These are phyloP conservation scores for Termitomyces heimii DNA, from an alignment of 768 basidiomycete species.

Conservation along the genomic window DNA sequence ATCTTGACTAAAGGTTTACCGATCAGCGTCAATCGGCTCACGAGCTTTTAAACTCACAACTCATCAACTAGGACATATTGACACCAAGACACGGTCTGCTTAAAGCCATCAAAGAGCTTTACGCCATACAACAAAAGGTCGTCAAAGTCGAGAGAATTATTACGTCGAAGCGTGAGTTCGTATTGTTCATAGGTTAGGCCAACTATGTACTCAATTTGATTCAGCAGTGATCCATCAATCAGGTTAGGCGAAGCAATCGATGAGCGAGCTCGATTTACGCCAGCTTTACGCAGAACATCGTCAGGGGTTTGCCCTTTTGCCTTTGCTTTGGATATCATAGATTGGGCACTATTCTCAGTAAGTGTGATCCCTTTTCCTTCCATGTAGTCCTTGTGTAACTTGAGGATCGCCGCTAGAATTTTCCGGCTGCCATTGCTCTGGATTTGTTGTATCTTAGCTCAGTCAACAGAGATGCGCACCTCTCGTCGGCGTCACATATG, in stretches of 20 bases:
- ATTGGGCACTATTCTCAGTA: conserved; percentile 48
- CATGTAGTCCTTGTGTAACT: conserved; percentile 45
- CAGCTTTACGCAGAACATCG: conserved; percentile 18
- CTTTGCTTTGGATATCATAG: conserved; percentile 72
- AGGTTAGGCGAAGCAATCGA: neutral
- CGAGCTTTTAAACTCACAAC: conserved; percentile 45
- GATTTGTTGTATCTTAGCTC: neutral
- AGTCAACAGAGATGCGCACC: conserved; percentile 32
- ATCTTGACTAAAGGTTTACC: conserved; percentile 47
- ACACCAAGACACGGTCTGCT: conserved; percentile 51
- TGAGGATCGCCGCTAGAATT: conserved; percentile 52
- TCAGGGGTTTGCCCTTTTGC: conserved; percentile 56
- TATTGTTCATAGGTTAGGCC: conserved; percentile 62
- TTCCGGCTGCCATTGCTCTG: conserved; percentile 47
- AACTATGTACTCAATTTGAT: conserved; percentile 33
- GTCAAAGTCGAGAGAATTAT: conserved; percentile 83
- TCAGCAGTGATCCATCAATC: neutral
- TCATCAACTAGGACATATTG: conserved; percentile 74
- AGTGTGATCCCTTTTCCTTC: conserved; percentile 40
- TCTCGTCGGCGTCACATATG: conserved; percentile 77
- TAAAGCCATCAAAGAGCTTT: conserved; percentile 48
- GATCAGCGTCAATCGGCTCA: neutral
- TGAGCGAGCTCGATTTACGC: conserved; percentile 6
- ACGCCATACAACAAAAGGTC: conserved; percentile 75
- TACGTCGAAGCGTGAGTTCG: conserved; percentile 48